Percentiles rank a stretch among this genome's conserved stretches.
Evolutionary conservation across 1,284 basidiomycete species (phyloP).

Genomic region (Rhodotorula sp.): DNA sequence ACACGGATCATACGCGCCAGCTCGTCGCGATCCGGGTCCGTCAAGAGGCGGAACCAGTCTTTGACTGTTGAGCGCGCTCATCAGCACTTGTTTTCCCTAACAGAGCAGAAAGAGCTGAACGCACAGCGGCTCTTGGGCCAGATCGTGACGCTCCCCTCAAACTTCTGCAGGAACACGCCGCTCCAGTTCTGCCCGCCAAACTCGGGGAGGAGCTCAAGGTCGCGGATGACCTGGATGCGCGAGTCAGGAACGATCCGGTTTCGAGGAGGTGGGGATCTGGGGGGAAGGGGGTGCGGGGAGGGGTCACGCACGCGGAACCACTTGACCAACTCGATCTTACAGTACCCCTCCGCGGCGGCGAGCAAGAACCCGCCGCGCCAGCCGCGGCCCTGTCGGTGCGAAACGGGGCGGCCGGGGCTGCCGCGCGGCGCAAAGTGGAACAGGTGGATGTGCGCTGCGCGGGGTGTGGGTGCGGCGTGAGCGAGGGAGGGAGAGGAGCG

Average conservation of each 20-base stretch:
- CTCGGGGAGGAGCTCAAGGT: constrained; percentile 85
- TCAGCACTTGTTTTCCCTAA: not conserved
- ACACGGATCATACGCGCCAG: constrained; percentile 79
- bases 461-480: accelerated
- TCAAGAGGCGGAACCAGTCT: constrained; percentile 83
- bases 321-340: constrained; percentile 91
- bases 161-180: constrained; percentile 85
- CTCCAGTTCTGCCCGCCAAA: constrained; percentile 92
- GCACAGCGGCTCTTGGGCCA: constrained; percentile 79
- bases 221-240: constrained; percentile 71
- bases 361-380: constrained; percentile 96
- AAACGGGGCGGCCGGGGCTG: constrained; percentile 89
- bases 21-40: constrained; percentile 63
- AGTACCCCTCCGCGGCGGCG: constrained; percentile 65
- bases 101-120: constrained; percentile 39
- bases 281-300: not conserved
- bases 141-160: constrained; percentile 67
- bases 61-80: constrained; percentile 45
- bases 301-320: constrained; percentile 80
- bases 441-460: constrained; percentile 76
- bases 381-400: constrained; percentile 87
- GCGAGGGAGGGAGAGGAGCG: not conserved
- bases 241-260: too few species aligned
- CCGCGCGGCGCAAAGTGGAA: constrained; percentile 96
- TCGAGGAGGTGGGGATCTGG: not conserved